phyloP scores from a whole-genome alignment of 805 yeast genomes.

The Monosporozyma yasuniensis region DNA sequence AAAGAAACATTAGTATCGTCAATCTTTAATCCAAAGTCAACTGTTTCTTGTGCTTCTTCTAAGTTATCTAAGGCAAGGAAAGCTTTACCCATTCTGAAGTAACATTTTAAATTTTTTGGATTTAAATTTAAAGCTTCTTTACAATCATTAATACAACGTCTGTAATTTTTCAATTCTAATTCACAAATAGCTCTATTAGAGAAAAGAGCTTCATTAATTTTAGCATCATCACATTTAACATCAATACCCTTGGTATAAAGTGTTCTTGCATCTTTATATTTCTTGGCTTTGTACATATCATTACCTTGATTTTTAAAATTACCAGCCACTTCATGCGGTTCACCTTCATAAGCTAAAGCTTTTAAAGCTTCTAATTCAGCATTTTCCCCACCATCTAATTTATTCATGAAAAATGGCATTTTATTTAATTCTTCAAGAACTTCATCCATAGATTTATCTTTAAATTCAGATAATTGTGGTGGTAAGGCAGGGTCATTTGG shows the following conservation, averaged over 20 bases:
- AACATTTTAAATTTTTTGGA: constrained; percentile 71
- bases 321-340: constrained; percentile 82
- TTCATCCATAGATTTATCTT: constrained; percentile 62
- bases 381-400: constrained; percentile 71
- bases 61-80: constrained; percentile 55
- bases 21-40: constrained; percentile 53
- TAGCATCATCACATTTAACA: constrained; percentile 49
- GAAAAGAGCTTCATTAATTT: constrained; percentile 53
- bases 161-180: constrained; percentile 71
- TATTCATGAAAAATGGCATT: constrained; percentile 90
- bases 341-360: constrained; percentile 91
- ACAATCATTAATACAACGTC: constrained; percentile 82
- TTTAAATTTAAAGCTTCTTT: constrained; percentile 56
- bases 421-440: constrained; percentile 69
- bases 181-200: constrained; percentile 89
- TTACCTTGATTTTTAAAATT: constrained; percentile 92
- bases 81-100: constrained; percentile 77
- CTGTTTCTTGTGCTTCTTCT: constrained; percentile 63
- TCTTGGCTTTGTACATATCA: constrained; percentile 64
- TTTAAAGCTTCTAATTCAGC: constrained; percentile 75
- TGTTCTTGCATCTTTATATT: constrained; percentile 67
- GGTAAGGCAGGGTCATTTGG: constrained; percentile 66
- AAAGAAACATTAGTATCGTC: constrained; percentile 56
- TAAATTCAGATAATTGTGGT: constrained; percentile 63
- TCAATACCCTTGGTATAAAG: constrained; percentile 75